Conservation (phyloP, 768 basidiomycete species). For the Coprinellus aureogranulatus region DNA sequence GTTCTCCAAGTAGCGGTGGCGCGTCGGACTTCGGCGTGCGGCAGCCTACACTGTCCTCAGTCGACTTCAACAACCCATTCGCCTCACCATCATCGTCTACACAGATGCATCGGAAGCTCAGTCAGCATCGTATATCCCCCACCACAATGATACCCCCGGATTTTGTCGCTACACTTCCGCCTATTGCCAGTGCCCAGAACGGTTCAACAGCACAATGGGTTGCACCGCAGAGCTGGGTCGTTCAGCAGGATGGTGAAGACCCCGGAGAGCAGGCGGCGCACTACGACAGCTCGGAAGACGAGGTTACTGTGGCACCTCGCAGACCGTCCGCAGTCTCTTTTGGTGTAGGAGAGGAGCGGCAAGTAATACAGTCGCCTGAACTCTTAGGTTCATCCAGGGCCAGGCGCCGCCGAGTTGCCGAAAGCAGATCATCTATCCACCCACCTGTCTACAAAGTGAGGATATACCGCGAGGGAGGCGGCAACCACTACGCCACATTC, state of each 20-base stretch:
- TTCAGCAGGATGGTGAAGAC: neutral
- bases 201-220: neutral
- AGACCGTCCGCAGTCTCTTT: neutral
- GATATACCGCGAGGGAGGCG: constrained; percentile 72
- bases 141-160: constrained; percentile 7
- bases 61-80: constrained; percentile 44
- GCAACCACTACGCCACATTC: constrained; percentile 66
- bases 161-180: neutral
- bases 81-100: constrained; percentile 12
- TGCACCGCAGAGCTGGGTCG: constrained; percentile 3
- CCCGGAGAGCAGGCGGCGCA: neutral
- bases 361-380: neutral
- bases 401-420: neutral
- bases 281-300: neutral
- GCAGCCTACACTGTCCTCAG: constrained; percentile 19
- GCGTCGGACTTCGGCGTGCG: constrained; percentile 32
- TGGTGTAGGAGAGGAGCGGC: neutral
- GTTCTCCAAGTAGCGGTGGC: constrained; percentile 43
- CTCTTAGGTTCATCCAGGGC: neutral
- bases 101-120: neutral
- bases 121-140: constrained; percentile 10
- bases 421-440: constrained; percentile 1
- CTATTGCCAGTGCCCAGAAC: neutral
- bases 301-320: neutral
- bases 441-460: constrained; percentile 53